Evolutionary conservation across 1,284 basidiomycete species (phyloP), one percentile per base, ranked within the genome.

Genomic region (Inonotus obliquus): DNA sequence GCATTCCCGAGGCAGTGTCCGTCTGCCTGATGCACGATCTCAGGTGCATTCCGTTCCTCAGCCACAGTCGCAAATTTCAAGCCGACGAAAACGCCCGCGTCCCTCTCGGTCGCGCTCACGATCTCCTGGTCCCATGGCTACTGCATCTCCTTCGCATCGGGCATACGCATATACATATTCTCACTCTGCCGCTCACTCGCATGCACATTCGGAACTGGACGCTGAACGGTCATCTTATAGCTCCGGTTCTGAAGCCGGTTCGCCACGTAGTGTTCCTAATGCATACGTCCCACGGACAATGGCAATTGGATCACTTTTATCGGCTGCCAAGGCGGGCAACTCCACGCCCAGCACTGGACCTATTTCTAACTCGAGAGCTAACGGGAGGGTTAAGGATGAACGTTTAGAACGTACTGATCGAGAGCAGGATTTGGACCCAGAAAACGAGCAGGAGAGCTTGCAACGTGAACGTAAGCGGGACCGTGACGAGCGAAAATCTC

Each of bases 31-130:
- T n/a, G 25, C 41, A 21, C 54, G 27, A 70, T 74, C 65, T 68
- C 72, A 52, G 72, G 39, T 55, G 2, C 47, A 74, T 27, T 79
- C 79, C 13, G 79, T 79, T 0, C 52, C 17, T 21, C 44, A 45
- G 47, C 54, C 76, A 79, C 59, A 71, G 70, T 21, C 75, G 4
- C 47, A 49, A 13, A 49, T n/a, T 74, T 41, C 67, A 77, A 63
- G 64, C 69, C 60, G 77, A 80, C 21, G 77, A 81, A 54, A 75
- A 74, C 29, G 74, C 66, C 2, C 35, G 74, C 19, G 69, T 74
- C 65, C 70, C 74, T 45, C 71, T 71, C 51, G 51, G 17, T 52
- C 32, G 62, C 53, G 14, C 58, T 73, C n/a, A 29, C 48, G 48
- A 14, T 49, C 48, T 25, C 48, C 48, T n/a, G 27, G 21, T 13